phyloP scores from a whole-genome alignment of 306 rosid species.

The Citrullus amarus region DNA sequence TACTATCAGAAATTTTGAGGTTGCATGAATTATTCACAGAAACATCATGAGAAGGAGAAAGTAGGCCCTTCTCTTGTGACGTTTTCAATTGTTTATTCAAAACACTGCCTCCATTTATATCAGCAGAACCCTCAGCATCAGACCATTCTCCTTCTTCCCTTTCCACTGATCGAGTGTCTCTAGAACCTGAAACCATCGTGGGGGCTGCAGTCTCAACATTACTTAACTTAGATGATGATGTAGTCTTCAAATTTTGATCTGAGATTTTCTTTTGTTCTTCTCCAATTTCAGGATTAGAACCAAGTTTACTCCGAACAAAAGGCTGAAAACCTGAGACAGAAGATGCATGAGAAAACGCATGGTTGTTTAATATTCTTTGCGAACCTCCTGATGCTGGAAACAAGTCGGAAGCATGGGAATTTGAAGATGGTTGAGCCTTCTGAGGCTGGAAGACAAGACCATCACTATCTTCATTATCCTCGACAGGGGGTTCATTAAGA shows the following conservation, averaged over 20 bases:
- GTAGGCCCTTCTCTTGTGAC: constrained; percentile 30
- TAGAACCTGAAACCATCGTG: constrained; percentile 18
- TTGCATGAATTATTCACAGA: constrained; percentile 31
- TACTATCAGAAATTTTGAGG: constrained; percentile 30
- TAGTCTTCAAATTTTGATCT: constrained; percentile 25
- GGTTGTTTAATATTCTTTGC: constrained; percentile 53
- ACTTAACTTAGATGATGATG: constrained; percentile 20
- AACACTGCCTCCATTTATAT: constrained; percentile 33
- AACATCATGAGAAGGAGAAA: constrained; percentile 24
- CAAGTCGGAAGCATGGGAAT: constrained; percentile 34
- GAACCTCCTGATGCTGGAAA: constrained; percentile 35
- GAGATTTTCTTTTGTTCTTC: constrained; percentile 30
- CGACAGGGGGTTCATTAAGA: constrained; percentile 91
- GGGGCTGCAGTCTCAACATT: constrained; percentile 28
- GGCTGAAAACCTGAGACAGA: constrained; percentile 90
- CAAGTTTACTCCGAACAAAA: constrained; percentile 55
- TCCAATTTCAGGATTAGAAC: constrained; percentile 30
- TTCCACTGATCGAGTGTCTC: constrained; percentile 37
- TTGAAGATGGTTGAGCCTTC: constrained; percentile 56
- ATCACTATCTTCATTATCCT: constrained; percentile 64
- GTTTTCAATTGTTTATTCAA: constrained; percentile 31
- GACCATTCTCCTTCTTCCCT: constrained; percentile 99
- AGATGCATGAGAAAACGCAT: constrained; percentile 77
- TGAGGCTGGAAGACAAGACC: constrained; percentile 45
- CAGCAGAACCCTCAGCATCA: constrained; percentile 67